Evolutionary conservation across 768 basidiomycete genomes (phyloP).

Genomic region (Gautieria morchelliformis): DNA sequence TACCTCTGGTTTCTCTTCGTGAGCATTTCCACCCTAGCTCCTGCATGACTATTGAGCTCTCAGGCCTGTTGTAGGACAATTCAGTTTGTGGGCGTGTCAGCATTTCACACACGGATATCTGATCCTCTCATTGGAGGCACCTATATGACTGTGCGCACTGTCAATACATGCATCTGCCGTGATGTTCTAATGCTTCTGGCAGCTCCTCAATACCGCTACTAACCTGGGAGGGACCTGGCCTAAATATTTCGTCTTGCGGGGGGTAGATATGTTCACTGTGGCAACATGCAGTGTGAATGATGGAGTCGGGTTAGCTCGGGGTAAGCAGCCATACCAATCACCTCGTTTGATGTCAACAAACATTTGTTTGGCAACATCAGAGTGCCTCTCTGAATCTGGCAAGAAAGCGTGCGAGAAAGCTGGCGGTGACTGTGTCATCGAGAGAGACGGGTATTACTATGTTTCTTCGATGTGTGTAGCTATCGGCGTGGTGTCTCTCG

Average conservation of each 20-base stretch:
- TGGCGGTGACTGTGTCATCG: slow-evolving; percentile 72
- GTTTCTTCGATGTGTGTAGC: slow-evolving; percentile 71
- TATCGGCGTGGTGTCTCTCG: slow-evolving; percentile 64
- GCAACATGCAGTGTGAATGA: slow-evolving; percentile 74
- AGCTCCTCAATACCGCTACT: slow-evolving; percentile 91
- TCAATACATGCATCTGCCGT: not conserved
- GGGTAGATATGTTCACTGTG: slow-evolving; percentile 80
- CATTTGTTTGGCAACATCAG: slow-evolving; percentile 40
- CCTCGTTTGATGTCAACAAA: not conserved
- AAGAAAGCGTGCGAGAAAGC: slow-evolving; percentile 67
- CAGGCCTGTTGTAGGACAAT: slow-evolving; percentile 53
- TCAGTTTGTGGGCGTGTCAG: slow-evolving; percentile 99
- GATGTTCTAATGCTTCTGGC: not conserved
- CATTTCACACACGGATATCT: slow-evolving; percentile 93
- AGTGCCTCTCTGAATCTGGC: slow-evolving; percentile 91
- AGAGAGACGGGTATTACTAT: slow-evolving; percentile 87
- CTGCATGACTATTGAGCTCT: not conserved
- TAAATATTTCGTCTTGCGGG: slow-evolving; percentile 92
- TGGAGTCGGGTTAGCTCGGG: slow-evolving; percentile 15
- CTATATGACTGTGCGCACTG: slow-evolving; percentile 87
- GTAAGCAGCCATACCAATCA: slow-evolving; percentile 30
- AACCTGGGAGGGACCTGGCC: slow-evolving; percentile 99
- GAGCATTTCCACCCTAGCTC: slow-evolving; percentile 21
- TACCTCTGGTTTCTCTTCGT: slow-evolving; percentile 78
- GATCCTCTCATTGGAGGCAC: slow-evolving; percentile 97